A percentile compares a stretch with the other conserved stretches of the same genome.
Conservation (phyloP, 257 asterid genomes). For the Solanum piurae region DNA sequence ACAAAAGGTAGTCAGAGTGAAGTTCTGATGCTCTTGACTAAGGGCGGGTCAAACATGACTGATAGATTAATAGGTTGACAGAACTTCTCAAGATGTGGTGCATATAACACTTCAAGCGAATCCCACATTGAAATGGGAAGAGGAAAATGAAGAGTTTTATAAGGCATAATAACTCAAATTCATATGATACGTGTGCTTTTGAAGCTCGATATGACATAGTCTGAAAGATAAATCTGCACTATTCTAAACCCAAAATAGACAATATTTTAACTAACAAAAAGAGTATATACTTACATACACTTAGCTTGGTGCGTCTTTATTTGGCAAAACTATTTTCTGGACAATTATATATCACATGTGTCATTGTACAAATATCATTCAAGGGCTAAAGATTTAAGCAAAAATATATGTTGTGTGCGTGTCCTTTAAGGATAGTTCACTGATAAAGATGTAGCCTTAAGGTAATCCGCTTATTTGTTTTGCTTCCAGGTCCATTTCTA, state of each 20-base stretch:
- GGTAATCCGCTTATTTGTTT: neutral
- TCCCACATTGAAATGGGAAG: neutral
- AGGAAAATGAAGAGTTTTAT: neutral
- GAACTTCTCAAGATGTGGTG: neutral
- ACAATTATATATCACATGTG: neutral
- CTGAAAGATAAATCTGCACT: neutral
- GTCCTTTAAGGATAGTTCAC: neutral
- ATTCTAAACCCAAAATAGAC: neutral
- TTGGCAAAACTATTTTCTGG: neutral
- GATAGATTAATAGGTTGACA: neutral
- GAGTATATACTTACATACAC: neutral
- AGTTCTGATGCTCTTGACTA: neutral
- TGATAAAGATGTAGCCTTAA: neutral
- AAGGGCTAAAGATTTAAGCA: neutral
- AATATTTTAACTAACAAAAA: neutral
- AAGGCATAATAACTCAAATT: neutral
- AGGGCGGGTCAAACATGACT: neutral
- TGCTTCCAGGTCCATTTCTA: neutral
- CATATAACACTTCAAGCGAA: neutral
- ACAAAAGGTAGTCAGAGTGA: neutral
- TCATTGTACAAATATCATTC: neutral
- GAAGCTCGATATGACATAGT: neutral
- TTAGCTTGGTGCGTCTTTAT: neutral
- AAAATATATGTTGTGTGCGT: too few relatives aligned
- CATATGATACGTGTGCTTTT: accelerated